A percentile compares a stretch with the other conserved stretches of the same genome.
These are phyloP conservation scores for Candida andamanensis DNA, from an alignment of 805 yeast genomes.

Conservation along the genomic window DNA sequence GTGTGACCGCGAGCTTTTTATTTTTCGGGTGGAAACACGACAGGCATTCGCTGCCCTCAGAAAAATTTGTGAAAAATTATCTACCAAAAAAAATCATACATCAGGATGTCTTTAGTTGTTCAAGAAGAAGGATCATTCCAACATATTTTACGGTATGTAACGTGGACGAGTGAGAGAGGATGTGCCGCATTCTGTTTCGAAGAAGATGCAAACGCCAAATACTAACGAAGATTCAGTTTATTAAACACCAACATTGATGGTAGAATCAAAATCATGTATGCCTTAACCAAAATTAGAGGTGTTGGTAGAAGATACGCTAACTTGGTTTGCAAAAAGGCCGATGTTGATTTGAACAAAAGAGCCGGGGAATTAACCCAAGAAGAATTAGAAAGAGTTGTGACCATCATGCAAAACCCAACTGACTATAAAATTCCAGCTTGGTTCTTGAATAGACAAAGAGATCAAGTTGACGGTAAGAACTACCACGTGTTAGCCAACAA, in stretches of 20 bases:
- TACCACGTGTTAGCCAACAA: conserved; percentile 98
- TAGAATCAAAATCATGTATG: conserved; percentile 99
- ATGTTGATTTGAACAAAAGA: conserved; percentile 95
- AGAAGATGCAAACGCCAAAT: background rate
- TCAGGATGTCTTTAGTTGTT: conserved; percentile 90
- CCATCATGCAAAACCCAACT: conserved; percentile 99
- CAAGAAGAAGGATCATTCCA: conserved; percentile 99
- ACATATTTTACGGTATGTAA: conserved; percentile 98
- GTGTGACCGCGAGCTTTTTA: too few relatives aligned
- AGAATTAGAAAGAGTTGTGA: conserved; percentile 99
- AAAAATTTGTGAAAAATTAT: conserved; percentile 11
- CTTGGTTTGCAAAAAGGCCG: conserved; percentile 99
- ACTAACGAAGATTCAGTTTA: conserved; percentile 58
- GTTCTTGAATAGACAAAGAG: conserved; percentile 99
- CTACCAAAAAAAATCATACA: conserved; percentile 4
- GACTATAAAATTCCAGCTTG: conserved; percentile 99
- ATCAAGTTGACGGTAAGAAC: conserved; percentile 97
- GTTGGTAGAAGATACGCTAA: conserved; percentile 99
- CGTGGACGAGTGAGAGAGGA: background rate
- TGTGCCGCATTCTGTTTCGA: background rate
- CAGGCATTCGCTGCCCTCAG: too few relatives aligned
- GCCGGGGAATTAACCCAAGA: conserved; percentile 99
- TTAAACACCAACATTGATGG: conserved; percentile 99
- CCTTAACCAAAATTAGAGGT: conserved; percentile 99
- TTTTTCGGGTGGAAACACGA: too few relatives aligned